Base-by-base conservation (phyloP, 2,329 filamentous ascomycete genomes). In the Penicillium sp. region DNA sequence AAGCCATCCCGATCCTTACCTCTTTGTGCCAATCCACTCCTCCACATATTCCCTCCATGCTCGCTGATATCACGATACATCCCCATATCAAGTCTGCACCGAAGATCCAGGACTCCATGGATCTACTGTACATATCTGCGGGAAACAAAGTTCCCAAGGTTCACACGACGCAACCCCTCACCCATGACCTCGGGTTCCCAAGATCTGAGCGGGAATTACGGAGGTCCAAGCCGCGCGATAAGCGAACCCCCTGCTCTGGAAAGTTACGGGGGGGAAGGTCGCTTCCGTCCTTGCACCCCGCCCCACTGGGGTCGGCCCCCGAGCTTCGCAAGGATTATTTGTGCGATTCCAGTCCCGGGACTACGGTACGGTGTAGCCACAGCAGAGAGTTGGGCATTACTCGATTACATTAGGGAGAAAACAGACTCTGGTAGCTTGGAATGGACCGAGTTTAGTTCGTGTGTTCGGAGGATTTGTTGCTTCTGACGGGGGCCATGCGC, bases 211-310 rank as follows among this genome's bases (percentile, higher is more conserved):
- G n/a, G 11, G 14, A 33, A 14, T 35, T 9, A 35, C 25, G 36
- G 35, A 38, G 24, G 16, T 22, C 22, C 38, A 35, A 33, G 27
- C 42, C 48, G 53, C 42, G 52, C 18, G 52, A 50, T 49, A 55
- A 55, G 48, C 52, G 46, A 57, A 57, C 56, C 58, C 60, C 53
- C 41, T 57, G 54, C 40, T 10, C 30, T 56, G 56, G 60, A 61
- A 56, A 53, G 54, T 61, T 60, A 56, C 55, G 57, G 58, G 60
- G 54, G 53, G 54, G 48, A 30, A 57, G 46, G 51, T 47, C 48
- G 35, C 41, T 52, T 50, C 51, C 36, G 39, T 47, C 44, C 35
- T 39, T 45, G 44, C 43, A 43, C 53, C 50, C 18, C 24, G 50
- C 47, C 50, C 56, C 55, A 51, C 49, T 9, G 18, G 10, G 28